Evolutionary conservation across 331 rosid species (phyloP).

Genomic region (Rhamnella rubrinervis): DNA sequence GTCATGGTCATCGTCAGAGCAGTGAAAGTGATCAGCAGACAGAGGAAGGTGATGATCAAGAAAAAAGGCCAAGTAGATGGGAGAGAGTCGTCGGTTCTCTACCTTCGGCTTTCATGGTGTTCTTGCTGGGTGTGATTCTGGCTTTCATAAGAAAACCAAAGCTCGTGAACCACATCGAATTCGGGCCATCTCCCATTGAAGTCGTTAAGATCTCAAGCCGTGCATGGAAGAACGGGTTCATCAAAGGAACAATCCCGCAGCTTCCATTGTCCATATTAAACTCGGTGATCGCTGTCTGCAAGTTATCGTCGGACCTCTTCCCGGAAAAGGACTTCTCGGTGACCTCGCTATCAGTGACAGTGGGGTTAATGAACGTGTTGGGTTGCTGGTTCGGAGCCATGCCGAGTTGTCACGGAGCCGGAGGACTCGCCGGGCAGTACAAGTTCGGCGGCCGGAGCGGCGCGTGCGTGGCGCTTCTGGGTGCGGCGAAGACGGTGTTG

Average conservation of each 20-base stretch:
- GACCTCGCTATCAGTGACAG: slow-evolving; percentile 73
- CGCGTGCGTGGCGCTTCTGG: slow-evolving; percentile 81
- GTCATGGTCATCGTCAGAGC: too few species aligned
- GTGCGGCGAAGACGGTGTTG: slow-evolving; percentile 52
- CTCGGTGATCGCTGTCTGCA: slow-evolving; percentile 76
- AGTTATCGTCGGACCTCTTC: slow-evolving; percentile 68
- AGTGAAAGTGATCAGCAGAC: too few species aligned
- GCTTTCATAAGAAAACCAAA: slow-evolving; percentile 63
- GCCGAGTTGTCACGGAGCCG: slow-evolving; percentile 89
- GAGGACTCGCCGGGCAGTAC: slow-evolving; percentile 89
- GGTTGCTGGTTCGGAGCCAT: slow-evolving; percentile 91
- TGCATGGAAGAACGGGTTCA: slow-evolving; percentile 77
- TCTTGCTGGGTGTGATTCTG: slow-evolving; percentile 58
- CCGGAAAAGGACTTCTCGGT: slow-evolving; percentile 64
- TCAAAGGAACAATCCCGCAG: slow-evolving; percentile 89
- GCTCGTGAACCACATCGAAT: slow-evolving; percentile 44
- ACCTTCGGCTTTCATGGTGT: slow-evolving; percentile 73
- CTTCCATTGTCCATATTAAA: slow-evolving; percentile 74
- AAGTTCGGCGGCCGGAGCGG: slow-evolving; percentile 97
- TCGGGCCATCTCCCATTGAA: slow-evolving; percentile 68
- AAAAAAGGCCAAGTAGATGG: slow-evolving; percentile 6
- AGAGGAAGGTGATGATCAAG: slow-evolving; percentile 5
- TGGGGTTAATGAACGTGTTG: slow-evolving; percentile 76
- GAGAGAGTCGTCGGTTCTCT: slow-evolving; percentile 44
- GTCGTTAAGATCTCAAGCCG: slow-evolving; percentile 49